Evolutionary conservation across 257 asterid genomes (phyloP), one percentile per base, ranked within the genome.

Genomic region (Solanum bukasovii): DNA sequence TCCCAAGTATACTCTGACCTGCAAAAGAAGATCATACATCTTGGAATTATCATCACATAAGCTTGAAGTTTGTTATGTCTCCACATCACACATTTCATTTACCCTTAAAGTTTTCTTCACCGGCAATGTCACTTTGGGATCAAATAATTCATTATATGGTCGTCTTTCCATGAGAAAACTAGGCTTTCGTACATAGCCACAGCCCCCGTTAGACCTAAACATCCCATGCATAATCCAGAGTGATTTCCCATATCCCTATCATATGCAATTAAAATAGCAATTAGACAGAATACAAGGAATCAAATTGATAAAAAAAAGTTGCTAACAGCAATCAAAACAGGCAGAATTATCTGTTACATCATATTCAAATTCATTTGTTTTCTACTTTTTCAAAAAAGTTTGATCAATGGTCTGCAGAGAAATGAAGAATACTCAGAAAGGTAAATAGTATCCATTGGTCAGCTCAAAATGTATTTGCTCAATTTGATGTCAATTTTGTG

Each of bases 181-280:
- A 9, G 98, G 99, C 84, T 96, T 97, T 87, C 92, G 94, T 5
- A 93, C 91, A 89, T 96, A 97, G 68, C 99, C 99, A 87, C 99
- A 93, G 13, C 94, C 92, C 87, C 99, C 98, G 74, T 97, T 97
- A 8, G 98, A 87, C 90, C 98, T 91, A 90, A 97, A 97, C 92
- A 97, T 87, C 23, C 99, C 99, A 34, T 97, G 99, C 99, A 96
- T 97, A 94, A 93, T 90, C 98, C 98, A 96, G 10, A 97, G 96
- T 49, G 96, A 93, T 90, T 97, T 97, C 13, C 98, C 99, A 73
- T 95, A 95, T 65, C 99, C 99, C 99, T 96, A 87, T 74, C 61
- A 85, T 12, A 72, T 63, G 42, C 38, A 72, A 59, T 81, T 81
- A 29, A 73, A 25, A 46, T 46, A 27, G 56, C 27, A 49, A 13